Conservation (phyloP, 495 filamentous ascomycete genomes). For the Entonaema liquescens region DNA sequence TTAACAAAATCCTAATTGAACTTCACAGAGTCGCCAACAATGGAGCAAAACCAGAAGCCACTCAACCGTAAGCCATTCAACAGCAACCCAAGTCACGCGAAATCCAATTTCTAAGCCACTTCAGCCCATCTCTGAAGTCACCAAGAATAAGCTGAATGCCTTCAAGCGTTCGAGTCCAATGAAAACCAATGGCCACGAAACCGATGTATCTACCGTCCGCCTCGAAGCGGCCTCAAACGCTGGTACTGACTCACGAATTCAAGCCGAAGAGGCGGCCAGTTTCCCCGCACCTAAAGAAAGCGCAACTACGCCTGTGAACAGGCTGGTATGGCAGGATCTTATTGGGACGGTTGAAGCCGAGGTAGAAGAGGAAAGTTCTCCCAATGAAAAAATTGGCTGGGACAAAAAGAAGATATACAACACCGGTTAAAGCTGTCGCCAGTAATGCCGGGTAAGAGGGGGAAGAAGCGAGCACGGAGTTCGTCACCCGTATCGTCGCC, state of each 20-base stretch:
- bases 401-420: conserved; percentile 45
- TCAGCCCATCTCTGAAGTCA: conserved; percentile 56
- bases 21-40: conserved; percentile 49
- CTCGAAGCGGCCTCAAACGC: conserved; percentile 3
- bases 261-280: conserved; percentile 16
- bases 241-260: not conserved
- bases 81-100: conserved; percentile 20
- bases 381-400: conserved; percentile 55
- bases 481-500: conserved; percentile 84
- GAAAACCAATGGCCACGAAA: conserved; percentile 12
- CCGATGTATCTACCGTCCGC: not conserved
- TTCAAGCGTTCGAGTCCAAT: conserved; percentile 53
- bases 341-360: conserved; percentile 72
- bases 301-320: conserved; percentile 77
- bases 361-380: conserved; percentile 55
- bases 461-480: conserved; percentile 78
- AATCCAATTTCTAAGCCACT: conserved; percentile 39
- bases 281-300: conserved; percentile 44
- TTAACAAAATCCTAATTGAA: conserved; percentile 16
- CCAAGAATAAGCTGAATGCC: conserved; percentile 59
- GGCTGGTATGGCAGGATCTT: conserved; percentile 80
- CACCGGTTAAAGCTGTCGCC: conserved; percentile 57
- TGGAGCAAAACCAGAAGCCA: conserved; percentile 62
- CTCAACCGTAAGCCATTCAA: conserved; percentile 44
- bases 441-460: conserved; percentile 57